Base-by-base conservation (phyloP, 2,329 filamentous ascomycete genomes). In the Aspergillus sp. region DNA sequence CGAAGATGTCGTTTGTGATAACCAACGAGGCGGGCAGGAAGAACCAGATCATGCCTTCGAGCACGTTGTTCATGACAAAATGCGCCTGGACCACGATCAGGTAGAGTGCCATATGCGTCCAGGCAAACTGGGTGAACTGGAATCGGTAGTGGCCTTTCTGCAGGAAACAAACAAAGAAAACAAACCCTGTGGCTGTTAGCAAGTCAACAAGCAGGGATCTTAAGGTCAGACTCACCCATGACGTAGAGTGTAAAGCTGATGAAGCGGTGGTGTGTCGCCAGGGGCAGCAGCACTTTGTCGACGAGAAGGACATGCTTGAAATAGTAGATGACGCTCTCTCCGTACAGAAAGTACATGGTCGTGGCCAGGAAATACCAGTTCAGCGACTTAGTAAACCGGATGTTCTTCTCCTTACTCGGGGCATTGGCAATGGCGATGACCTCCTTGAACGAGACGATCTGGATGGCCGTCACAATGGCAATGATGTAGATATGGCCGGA, bases 41-140 rank as follows among this genome's bases (percentile, higher is more conserved):
- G 71, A 98, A 96, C 91, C 91, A 98, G 58, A 98, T 93, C 83
- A 98, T 86, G 66, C 91, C 91, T 66, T 98, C 91, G 50, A 98
- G 93, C 45, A 98, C 82, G 63, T 98, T 98, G 73, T 98, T 98
- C 85, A 98, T 96, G 66, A 96, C 86, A 61, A 98, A 98, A 60
- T 98, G 91, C 10, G 91, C 88, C 63, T 98, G 88, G 4, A 94
- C 88, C 24, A 96, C 89, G 51, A 98, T 95, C 52, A 98, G 72
- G 68, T 93, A 96, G 13, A 98, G 75, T 4, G 93, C 91, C 88
- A 98, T 96, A 61, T 98, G 91, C 10, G 91, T 96, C 91, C 91
- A 98, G 33, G 88, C 91, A 53, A 96, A 98, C 63, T 98, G 91
- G 41, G 88, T 94, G 65, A 98, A 98, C 63, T 98, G 91, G 66